Percentiles rank a stretch among this genome's conserved stretches.
Conservation (phyloP, 2,329 filamentous ascomycete species). For the Chaetomiaceae sp. region DNA sequence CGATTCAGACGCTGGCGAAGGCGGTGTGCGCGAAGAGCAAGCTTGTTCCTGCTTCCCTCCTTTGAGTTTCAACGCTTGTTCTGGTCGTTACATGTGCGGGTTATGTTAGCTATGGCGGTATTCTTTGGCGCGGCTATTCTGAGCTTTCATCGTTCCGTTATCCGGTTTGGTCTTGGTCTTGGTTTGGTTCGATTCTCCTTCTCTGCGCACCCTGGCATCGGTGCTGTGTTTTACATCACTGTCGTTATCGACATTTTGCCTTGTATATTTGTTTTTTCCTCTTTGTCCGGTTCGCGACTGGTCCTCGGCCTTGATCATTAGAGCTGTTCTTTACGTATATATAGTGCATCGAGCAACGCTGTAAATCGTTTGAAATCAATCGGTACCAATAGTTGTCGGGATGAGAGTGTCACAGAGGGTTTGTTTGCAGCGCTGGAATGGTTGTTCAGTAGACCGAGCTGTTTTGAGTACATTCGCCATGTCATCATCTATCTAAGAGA, state of each 20-base stretch:
- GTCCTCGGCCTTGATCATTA: background rate
- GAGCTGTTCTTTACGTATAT: background rate
- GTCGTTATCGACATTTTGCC: background rate
- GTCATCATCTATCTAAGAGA: no score
- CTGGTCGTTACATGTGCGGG: no score
- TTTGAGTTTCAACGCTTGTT: no score
- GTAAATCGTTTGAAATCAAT: no score
- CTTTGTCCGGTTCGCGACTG: background rate
- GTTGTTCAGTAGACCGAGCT: no score
- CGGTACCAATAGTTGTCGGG: no score
- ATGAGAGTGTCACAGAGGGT: no score
- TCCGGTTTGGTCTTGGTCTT: background rate
- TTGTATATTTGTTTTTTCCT: background rate
- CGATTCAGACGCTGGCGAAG: constrained; percentile 45
- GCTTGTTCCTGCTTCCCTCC: constrained; percentile 25
- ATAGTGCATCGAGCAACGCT: background rate
- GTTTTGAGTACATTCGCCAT: no score
- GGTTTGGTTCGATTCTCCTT: background rate
- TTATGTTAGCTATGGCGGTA: no score
- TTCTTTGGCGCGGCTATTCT: background rate
- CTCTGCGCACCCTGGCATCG: background rate
- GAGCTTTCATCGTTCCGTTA: background rate
- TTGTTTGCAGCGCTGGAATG: no score
- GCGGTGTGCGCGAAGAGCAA: constrained; percentile 46
- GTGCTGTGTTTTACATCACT: background rate